Evolutionary conservation across 1,284 basidiomycete genomes (phyloP).

Genomic region (Melampsora abietis-canadensis): DNA sequence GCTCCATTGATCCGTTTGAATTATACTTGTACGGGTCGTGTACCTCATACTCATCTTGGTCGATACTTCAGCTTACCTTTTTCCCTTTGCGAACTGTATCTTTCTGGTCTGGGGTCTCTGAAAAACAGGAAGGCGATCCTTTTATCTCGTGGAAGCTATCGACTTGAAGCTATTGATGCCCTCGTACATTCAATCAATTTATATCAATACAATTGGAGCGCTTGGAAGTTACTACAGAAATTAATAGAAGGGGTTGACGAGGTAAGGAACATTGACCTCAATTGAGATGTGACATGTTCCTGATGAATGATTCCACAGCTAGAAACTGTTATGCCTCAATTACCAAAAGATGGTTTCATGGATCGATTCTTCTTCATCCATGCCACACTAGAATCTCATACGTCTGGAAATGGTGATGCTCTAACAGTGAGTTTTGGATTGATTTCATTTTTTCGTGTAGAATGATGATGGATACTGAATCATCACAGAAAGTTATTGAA

Average conservation of each 20-base stretch:
- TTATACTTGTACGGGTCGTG: constrained; percentile 68
- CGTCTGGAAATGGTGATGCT: constrained; percentile 64
- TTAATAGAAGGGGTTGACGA: constrained; percentile 85
- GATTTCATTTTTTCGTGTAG: not conserved
- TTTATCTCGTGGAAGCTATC: constrained; percentile 69
- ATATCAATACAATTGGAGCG: constrained; percentile 94
- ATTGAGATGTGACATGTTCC: constrained; percentile 6
- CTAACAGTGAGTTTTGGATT: constrained; percentile 42
- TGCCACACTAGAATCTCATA: constrained; percentile 83
- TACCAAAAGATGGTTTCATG: constrained; percentile 66
- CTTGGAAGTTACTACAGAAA: constrained; percentile 76
- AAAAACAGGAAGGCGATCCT: constrained; percentile 69
- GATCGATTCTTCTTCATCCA: constrained; percentile 83
- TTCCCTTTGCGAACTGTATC: not conserved
- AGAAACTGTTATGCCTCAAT: constrained; percentile 58
- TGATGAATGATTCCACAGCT: constrained; percentile 44
- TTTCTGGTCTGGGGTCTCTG: constrained; percentile 7
- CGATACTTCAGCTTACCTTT: not conserved
- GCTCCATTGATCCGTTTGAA: constrained; percentile 69
- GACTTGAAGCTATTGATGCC: constrained; percentile 80
- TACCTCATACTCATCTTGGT: not conserved
- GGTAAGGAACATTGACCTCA: constrained; percentile 57
- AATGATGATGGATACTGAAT: constrained; percentile 55
- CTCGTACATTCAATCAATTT: constrained; percentile 71
- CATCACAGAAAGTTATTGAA: constrained; percentile 62